phyloP scores from a whole-genome alignment of 2,329 filamentous ascomycete species.

The Colletotrichum gigasporum region DNA sequence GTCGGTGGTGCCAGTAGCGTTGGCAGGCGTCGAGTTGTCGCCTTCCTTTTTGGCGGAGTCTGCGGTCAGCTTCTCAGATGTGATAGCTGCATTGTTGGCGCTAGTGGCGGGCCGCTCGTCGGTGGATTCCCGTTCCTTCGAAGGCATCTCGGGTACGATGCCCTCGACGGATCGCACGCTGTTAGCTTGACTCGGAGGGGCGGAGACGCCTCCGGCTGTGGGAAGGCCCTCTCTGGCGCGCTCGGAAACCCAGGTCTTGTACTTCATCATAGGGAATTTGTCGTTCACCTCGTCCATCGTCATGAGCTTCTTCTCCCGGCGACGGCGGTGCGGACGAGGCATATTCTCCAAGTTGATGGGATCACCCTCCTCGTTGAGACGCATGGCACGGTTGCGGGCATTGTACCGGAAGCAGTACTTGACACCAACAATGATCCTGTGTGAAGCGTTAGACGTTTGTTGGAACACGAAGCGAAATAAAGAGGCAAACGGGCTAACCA shows the following conservation, averaged over 20 bases:
- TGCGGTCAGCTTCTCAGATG: constrained; percentile 21
- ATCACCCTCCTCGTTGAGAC: constrained; percentile 83
- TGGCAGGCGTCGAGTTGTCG: constrained; percentile 6
- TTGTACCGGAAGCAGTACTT: constrained; percentile 99
- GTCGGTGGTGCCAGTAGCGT: neutral
- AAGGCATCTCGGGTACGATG: constrained; percentile 45
- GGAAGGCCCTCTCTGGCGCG: constrained; percentile 86
- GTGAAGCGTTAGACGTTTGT: constrained; percentile 36
- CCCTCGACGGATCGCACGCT: constrained; percentile 77
- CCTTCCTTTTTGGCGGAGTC: constrained; percentile 14
- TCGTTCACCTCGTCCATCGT: constrained; percentile 99
- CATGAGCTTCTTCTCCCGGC: constrained; percentile 98
- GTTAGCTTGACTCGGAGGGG: constrained; percentile 75
- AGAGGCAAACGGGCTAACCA: constrained; percentile 73
- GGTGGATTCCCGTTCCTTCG: constrained; percentile 55
- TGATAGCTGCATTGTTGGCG: constrained; percentile 9
- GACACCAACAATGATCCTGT: constrained; percentile 98
- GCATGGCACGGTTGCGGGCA: constrained; percentile 84
- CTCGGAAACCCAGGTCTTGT: constrained; percentile 91
- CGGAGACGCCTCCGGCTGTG: constrained; percentile 83
- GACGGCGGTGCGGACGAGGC: constrained; percentile 83
- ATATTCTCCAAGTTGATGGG: constrained; percentile 89
- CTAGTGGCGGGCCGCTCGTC: constrained; percentile 41
- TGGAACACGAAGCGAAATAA: neutral
- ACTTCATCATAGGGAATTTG: constrained; percentile 94